A percentile compares a stretch with the other conserved stretches of the same genome.
These are phyloP conservation scores for Corymbia citriodora DNA, from an alignment of 441 rosid species.

Conservation along the genomic window DNA sequence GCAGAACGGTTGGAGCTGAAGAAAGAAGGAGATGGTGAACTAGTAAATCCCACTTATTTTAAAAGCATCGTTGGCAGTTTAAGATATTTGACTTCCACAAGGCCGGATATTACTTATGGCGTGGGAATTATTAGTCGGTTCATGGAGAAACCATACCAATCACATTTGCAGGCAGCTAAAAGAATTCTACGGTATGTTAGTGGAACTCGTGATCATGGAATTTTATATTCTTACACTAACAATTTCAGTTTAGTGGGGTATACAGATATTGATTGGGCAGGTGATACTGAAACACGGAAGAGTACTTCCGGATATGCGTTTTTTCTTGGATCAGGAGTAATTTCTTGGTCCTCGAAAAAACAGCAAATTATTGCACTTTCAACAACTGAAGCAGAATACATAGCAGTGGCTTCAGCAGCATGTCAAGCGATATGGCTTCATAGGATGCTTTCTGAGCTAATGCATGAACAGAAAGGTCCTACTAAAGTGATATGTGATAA, in stretches of 20 bases:
- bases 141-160: not conserved
- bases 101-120: not conserved
- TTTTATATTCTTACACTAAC: too few species aligned
- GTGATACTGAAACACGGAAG: too few species aligned
- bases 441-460: not conserved
- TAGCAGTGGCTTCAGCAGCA: rapidly evolving
- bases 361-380: too few species aligned
- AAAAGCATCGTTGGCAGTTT: too few species aligned
- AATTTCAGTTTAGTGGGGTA: too few species aligned
- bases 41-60: not conserved
- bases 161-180: not conserved
- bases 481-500: not conserved
- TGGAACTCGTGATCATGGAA: too few species aligned
- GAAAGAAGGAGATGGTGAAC: not conserved
- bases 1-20: not conserved
- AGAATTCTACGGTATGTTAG: too few species aligned
- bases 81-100: too few species aligned
- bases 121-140: not conserved
- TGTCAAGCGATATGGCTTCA: not conserved
- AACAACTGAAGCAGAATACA: not conserved
- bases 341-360: too few species aligned
- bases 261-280: too few species aligned
- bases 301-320: too few species aligned
- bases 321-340: too few species aligned
- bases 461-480: not conserved